Percentiles rank a stretch among this genome's conserved stretches.
Conservation (phyloP, 2,329 filamentous ascomycete genomes). For the Pyricularia pennisetigena region DNA sequence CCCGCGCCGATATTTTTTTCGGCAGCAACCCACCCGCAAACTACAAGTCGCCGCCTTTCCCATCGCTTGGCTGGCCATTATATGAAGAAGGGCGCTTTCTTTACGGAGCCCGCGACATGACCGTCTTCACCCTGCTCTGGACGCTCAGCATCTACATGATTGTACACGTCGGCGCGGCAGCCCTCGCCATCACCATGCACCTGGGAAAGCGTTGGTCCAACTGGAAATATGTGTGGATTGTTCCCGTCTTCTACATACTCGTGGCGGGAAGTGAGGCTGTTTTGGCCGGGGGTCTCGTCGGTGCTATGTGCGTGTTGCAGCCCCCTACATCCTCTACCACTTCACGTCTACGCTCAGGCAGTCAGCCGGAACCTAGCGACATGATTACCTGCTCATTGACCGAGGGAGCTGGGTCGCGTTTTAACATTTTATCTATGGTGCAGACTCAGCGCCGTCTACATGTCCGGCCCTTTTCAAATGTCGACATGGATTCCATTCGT, state of each 20-base stretch:
- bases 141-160: constrained; percentile 69
- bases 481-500: constrained; percentile 89
- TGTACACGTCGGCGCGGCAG: constrained; percentile 63
- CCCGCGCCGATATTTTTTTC: not conserved
- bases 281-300: constrained; percentile 72
- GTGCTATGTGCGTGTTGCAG: constrained; percentile 54
- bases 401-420: not conserved
- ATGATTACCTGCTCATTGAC: not conserved
- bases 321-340: not conserved
- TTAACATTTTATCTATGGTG: not conserved
- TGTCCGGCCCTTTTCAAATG: constrained; percentile 77
- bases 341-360: not conserved
- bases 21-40: constrained; percentile 29
- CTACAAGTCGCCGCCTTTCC: constrained; percentile 65
- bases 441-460: constrained; percentile 72
- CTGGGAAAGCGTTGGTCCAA: constrained; percentile 40
- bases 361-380: not conserved
- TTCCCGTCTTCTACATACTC: constrained; percentile 60
- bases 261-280: constrained; percentile 69
- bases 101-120: constrained; percentile 68
- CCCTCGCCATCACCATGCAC: constrained; percentile 65
- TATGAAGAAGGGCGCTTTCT: constrained; percentile 44
- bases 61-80: constrained; percentile 70
- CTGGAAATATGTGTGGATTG: constrained; percentile 58
- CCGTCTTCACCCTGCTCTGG: constrained; percentile 83